Conservation (phyloP, 805 yeast species). For the Maudiozyma barnettii region DNA sequence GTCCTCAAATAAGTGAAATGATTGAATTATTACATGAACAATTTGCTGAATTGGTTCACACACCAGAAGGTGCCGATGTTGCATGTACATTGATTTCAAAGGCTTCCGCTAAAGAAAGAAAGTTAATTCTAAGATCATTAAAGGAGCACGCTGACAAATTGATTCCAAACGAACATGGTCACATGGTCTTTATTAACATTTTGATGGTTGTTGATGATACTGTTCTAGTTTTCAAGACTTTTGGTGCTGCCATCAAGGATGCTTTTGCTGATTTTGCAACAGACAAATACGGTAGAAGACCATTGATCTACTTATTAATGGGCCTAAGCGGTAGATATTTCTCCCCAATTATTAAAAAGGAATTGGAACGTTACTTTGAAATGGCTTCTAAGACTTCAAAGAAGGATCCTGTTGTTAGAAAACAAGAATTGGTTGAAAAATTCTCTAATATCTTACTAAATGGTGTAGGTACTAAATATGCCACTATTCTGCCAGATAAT, state of each 20-base stretch:
- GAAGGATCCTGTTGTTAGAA: constrained; percentile 72
- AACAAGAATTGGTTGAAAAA: constrained; percentile 52
- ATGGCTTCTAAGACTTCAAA: constrained; percentile 65
- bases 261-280: constrained; percentile 46
- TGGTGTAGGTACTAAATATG: constrained; percentile 41
- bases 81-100: constrained; percentile 71
- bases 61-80: constrained; percentile 89
- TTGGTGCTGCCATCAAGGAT: constrained; percentile 40
- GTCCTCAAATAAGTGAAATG: constrained; percentile 63
- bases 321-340: constrained; percentile 79
- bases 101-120: constrained; percentile 90
- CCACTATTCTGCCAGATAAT: constrained; percentile 51
- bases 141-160: constrained; percentile 68
- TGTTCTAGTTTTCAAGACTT: constrained; percentile 65
- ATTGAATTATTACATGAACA: constrained; percentile 79
- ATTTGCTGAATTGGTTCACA: constrained; percentile 89
- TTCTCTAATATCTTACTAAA: constrained; percentile 60
- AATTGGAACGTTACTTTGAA: constrained; percentile 50
- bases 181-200: constrained; percentile 64
- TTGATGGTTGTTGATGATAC: constrained; percentile 92
- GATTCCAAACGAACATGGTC: constrained; percentile 80
- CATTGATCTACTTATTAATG: constrained; percentile 67
- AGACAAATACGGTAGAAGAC: constrained; percentile 80
- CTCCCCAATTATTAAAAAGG: constrained; percentile 56
- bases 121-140: constrained; percentile 59